Evolutionary conservation across 2,329 filamentous ascomycete genomes (phyloP), one percentile per base, ranked within the genome.

Genomic region (Xylaria sp.): DNA sequence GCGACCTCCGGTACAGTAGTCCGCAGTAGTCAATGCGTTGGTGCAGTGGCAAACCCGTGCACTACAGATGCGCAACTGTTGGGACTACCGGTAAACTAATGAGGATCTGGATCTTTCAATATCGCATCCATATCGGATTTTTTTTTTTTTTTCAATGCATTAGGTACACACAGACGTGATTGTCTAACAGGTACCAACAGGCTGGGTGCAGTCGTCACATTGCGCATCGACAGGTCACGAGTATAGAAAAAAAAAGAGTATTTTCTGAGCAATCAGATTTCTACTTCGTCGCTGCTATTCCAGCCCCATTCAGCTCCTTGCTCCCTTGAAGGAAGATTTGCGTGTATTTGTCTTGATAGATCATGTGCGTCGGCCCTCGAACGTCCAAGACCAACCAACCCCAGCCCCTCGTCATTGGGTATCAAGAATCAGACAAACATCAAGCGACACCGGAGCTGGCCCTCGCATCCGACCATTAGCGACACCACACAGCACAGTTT

Each of bases 401-500:
- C 66, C 70, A 36, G 33, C 64, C 65, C 67, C 48, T 66, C 54
- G 67, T 59, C 56, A 76, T 76, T 76, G 74, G 74, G 71, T 74
- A 73, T 71, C 70, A 70, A 75, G 62, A 28, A 28, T 28, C 28
- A 28, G 28, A 28, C 28, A 28, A 28, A 70, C 73, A 72, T 70
- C 70, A 70, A 75, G 63, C 65, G 75, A 74, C 68, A 71, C 71
- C 71, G 67, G 74, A 67, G 71, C 67, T 51, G 70, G 69, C 36
- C 33, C 51, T 54, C 52, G 18, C 25, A 31, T 10, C 49, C 49
- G 23, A 70, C 62, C 64, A 71, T 64, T 48, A 41, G 56, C 59
- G 62, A 20, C 20, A 56, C 36, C 59, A 66, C 13, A 52, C 49
- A 31, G 28, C 10, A 2, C 31, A 18, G 25, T 33, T 20, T 10